Base-by-base conservation (phyloP, 2,329 filamentous ascomycete species). In the Reticulascus tulasneorum region DNA sequence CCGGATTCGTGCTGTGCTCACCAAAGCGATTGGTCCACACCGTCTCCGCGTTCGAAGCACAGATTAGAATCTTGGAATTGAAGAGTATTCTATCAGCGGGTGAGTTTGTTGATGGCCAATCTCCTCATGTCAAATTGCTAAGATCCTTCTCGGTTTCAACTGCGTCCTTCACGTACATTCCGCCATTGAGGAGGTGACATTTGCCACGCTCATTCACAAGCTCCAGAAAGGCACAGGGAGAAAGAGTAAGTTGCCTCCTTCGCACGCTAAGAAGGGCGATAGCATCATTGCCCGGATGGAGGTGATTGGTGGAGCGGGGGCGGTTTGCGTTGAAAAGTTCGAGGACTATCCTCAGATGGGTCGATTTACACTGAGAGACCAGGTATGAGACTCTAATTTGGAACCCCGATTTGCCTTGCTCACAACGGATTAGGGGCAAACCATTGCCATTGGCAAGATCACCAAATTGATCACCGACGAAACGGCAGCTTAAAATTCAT, bases 401-500 rank as follows among this genome's bases (percentile, higher is more conserved):
- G 30, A 34, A 15, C 23, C 12, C 20, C 12, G 17, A 35, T 48
- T 30, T 23, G 15, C 16, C 10, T 29, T 39, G 31, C 40, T 55
- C 43, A 54, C 34, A 23, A 27, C 32, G 26, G 23, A 58, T 36
- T 56, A 97, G 82, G 93, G 93, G 53, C 91, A 97, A 85, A 98
- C 93, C 1, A 96, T 98, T 69, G 93, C 93, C 38, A 98, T 98
- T 68, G 93, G 93, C 56, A 98, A 98, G 78, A 94, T 98, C 62
- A 96, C 88, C 42, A 96, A 90, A 75, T 77, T 98, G 46, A 72
- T 79, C 52, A 66, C 56, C 7, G 61, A 67, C 13, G 59, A 62
- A 8, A 25, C 40, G 0, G 30, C 53, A 45, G 47, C 49, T 32
- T 54, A 50, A 42, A 45, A 26, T 17, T 16, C 23, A 18, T 36